Evolutionary conservation across 2,329 filamentous ascomycete genomes (phyloP).

Genomic region (Endoconidiophora polonica): DNA sequence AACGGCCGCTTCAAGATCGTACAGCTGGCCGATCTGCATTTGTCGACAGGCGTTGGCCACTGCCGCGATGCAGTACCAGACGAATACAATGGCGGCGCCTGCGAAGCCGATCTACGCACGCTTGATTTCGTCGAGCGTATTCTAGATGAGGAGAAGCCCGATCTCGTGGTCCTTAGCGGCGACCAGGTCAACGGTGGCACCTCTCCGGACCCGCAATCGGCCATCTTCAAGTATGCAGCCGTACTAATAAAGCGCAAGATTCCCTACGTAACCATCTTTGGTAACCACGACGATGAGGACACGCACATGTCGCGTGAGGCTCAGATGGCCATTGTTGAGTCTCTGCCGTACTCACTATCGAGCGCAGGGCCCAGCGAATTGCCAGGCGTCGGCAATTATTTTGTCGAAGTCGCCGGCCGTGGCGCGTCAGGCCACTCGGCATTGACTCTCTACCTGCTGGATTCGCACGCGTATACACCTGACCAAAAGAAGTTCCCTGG

Average conservation of each 20-base stretch:
- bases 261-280: slow-evolving; percentile 86
- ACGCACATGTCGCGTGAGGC: slow-evolving; percentile 51
- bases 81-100: slow-evolving; percentile 54
- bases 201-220: slow-evolving; percentile 76
- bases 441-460: slow-evolving; percentile 83
- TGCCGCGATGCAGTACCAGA: slow-evolving; percentile 79
- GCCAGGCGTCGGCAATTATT: slow-evolving; percentile 89
- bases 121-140: slow-evolving; percentile 73
- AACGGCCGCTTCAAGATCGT: slow-evolving; percentile 95
- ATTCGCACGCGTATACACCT: slow-evolving; percentile 82
- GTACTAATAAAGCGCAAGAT: slow-evolving; percentile 75
- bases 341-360: slow-evolving; percentile 80
- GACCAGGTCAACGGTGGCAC: slow-evolving; percentile 94
- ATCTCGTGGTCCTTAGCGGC: slow-evolving; percentile 78
- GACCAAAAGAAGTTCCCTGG: slow-evolving; percentile 78
- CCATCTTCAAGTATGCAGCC: slow-evolving; percentile 83
- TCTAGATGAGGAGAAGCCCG: slow-evolving; percentile 83
- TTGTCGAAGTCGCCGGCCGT: slow-evolving; percentile 72
- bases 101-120: slow-evolving; percentile 82
- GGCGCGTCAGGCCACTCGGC: slow-evolving; percentile 72
- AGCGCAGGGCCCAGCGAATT: slow-evolving; percentile 65
- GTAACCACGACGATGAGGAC: slow-evolving; percentile 92
- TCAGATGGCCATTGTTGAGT: slow-evolving; percentile 75
- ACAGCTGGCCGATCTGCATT: slow-evolving; percentile 84
- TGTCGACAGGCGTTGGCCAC: slow-evolving; percentile 72